Percentiles rank a stretch among this genome's conserved stretches.
Conservation (phyloP, 306 rosid species). For the Corylus americana region DNA sequence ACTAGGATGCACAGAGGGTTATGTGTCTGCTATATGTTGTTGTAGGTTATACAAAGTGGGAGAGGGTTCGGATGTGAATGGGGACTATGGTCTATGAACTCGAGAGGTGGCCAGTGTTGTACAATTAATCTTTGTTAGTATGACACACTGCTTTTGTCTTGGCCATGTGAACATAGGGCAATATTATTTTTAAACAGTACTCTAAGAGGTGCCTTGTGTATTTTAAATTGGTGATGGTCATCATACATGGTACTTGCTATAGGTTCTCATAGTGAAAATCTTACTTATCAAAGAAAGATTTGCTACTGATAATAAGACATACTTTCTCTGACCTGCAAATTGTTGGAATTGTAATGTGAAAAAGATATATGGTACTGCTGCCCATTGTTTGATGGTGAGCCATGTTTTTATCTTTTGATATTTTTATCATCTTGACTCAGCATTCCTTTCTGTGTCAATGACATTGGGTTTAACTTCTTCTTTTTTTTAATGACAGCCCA, state of each 20-base stretch:
- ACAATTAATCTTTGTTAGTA: background rate
- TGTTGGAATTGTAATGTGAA: background rate
- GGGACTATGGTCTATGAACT: background rate
- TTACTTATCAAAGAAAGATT: background rate
- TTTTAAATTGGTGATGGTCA: slow-evolving; percentile 2
- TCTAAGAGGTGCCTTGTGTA: background rate
- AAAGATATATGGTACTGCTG: background rate
- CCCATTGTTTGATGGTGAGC: background rate
- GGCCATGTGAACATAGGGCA: background rate
- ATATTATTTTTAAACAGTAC: background rate
- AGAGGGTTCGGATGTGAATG: background rate
- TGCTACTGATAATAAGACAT: background rate
- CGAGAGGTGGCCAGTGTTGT: background rate
- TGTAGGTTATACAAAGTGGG: background rate
- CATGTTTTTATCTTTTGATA: background rate
- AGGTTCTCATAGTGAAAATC: background rate
- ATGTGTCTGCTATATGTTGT: background rate
- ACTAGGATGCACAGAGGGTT: background rate
- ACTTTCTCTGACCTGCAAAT: slow-evolving; percentile 19
- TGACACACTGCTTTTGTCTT: background rate
- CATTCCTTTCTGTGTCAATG: background rate
- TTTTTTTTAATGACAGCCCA: slow-evolving; percentile 28
- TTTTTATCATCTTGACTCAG: background rate
- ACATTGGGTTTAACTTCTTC: background rate
- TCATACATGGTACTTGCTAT: background rate